These are phyloP conservation scores for Anthoceros angustus DNA, from an alignment of 225 moss, liverwort and hornwort species.

Conservation along the genomic window DNA sequence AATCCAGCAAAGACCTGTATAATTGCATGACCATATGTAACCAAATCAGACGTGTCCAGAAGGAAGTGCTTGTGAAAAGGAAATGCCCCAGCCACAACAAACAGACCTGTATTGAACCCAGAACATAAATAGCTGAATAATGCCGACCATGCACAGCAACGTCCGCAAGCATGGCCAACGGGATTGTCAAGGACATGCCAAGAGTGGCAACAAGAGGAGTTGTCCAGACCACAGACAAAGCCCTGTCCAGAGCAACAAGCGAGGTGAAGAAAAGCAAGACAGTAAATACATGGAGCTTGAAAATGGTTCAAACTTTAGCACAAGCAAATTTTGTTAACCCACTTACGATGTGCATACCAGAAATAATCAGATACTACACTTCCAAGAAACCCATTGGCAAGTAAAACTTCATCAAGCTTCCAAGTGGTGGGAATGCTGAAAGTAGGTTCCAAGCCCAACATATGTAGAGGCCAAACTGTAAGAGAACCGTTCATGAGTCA, in stretches of 20 bases:
- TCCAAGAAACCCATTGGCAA: slow-evolving; percentile 75
- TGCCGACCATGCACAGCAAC: slow-evolving; percentile 90
- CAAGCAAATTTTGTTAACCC: background rate
- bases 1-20: slow-evolving; percentile 95
- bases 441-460: slow-evolving; percentile 53
- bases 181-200: slow-evolving; percentile 95
- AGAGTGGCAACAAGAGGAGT: slow-evolving; percentile 91
- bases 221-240: slow-evolving; percentile 96
- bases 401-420: slow-evolving; percentile 71
- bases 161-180: slow-evolving; percentile 90
- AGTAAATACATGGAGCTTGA: background rate
- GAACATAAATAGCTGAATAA: slow-evolving; percentile 78
- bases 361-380: slow-evolving; percentile 95
- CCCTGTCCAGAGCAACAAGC: slow-evolving; percentile 33
- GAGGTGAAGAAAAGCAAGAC: too few relatives aligned
- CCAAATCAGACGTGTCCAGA: background rate
- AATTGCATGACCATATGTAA: background rate
- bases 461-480: slow-evolving; percentile 75
- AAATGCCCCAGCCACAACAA: background rate
- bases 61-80: background rate
- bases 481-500: background rate
- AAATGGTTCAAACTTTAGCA: background rate
- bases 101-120: slow-evolving; percentile 79
- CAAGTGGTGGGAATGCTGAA: slow-evolving; percentile 68
- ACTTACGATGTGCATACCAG: slow-evolving; percentile 30